Evolutionary conservation across 2,329 filamentous ascomycete species (phyloP), one percentile per base, ranked within the genome.

Genomic region (Bisporella sp.): DNA sequence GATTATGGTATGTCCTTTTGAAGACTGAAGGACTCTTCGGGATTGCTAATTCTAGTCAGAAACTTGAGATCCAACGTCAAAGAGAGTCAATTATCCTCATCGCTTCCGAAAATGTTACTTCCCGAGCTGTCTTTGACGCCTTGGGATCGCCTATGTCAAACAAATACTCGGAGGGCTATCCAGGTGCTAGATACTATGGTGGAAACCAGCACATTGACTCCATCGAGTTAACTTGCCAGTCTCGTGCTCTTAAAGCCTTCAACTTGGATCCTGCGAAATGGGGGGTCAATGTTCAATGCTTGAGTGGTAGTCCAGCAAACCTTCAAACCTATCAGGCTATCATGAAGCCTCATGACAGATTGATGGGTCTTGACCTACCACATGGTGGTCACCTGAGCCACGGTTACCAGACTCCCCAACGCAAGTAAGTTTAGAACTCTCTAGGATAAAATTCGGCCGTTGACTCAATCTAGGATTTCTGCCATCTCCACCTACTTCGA

Each of bases 111-210:
- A 99, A 99, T 79, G 91, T 99, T 74, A 99, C 93, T 52, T 99
- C 93, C 57, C 90, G 91, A 64, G 91, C 93, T 65, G 93, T 99
- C 66, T 96, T 96, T 76, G 91, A 99, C 75, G 93, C 93, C 54
- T 84, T 99, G 59, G 93, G 93, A 66, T 91, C 85, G 52, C 86
- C 87, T 70, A 95, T 93, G 87, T 89, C 88, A 73, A 96, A 99
- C 82, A 99, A 99, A 78, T 99, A 99, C 82, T 96, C 90, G 13
- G 93, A 99, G 79, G 93, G 93, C 59, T 96, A 96, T 72, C 93
- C 93, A 61, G 93, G 93, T 69, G 93, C 93, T 64, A 86, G 93
- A 73, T 99, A 99, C 82, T 99, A 99, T 68, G 93, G 93, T 68
- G 93, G 93, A 68, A 99, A 99, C 78, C 87, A 99, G 79, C 89